phyloP scores from a whole-genome alignment of 1,284 basidiomycete species.

The Vanrija sp. region DNA sequence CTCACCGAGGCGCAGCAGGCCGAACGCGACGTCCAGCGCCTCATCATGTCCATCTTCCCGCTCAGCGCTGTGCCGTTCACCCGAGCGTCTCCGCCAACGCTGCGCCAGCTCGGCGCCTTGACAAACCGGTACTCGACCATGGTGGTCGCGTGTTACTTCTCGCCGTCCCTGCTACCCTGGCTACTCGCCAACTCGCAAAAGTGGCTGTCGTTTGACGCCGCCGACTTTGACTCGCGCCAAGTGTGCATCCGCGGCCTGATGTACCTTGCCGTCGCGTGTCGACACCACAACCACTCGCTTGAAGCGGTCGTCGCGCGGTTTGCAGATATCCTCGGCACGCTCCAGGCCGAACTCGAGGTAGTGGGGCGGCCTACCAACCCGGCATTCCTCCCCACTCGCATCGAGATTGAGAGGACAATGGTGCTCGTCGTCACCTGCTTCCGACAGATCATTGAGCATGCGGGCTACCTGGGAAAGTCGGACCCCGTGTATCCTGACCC shows the following conservation, averaged over 20 bases:
- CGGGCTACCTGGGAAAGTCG: constrained; percentile 4
- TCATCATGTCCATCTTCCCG: constrained; percentile 75
- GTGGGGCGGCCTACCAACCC: constrained; percentile 14
- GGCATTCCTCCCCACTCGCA: constrained; percentile 19
- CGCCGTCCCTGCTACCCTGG: constrained; percentile 56
- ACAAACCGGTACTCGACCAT: constrained; percentile 81
- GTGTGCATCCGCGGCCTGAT: constrained; percentile 73
- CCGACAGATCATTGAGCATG: constrained; percentile 55
- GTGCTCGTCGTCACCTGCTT: constrained; percentile 62
- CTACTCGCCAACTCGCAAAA: constrained; percentile 53
- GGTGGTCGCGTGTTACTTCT: constrained; percentile 71
- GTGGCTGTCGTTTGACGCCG: constrained; percentile 57
- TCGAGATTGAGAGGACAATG: constrained; percentile 45
- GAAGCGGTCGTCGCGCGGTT: constrained; percentile 64
- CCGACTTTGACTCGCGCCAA: constrained; percentile 66
- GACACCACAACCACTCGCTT: constrained; percentile 59
- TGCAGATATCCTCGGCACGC: constrained; percentile 58
- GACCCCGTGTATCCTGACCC: constrained; percentile 62
- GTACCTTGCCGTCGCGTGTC: constrained; percentile 66
- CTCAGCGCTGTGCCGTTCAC: constrained; percentile 61
- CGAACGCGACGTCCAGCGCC: constrained; percentile 60
- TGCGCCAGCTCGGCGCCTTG: constrained; percentile 68
- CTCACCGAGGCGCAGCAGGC: constrained; percentile 46
- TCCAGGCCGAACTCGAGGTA: constrained; percentile 59
- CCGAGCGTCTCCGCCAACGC: constrained; percentile 55